Conservation (phyloP, 2,329 filamentous ascomycete species). For the Nemania sp. region DNA sequence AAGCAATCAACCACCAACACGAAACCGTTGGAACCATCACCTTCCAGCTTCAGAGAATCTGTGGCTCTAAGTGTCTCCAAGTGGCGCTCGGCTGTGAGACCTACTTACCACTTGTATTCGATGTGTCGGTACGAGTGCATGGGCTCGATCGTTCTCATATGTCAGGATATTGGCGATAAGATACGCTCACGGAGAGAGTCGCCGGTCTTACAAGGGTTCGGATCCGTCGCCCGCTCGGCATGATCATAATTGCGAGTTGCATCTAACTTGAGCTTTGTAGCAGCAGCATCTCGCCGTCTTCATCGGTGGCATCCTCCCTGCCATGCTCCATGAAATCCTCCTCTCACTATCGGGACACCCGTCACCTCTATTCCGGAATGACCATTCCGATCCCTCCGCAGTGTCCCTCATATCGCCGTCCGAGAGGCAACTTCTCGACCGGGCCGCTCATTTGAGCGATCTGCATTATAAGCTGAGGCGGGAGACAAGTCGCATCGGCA, state of each 20-base stretch:
- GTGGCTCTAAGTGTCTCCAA: background rate
- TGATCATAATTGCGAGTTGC: background rate
- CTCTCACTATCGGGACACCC: constrained; percentile 93
- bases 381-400: constrained; percentile 50
- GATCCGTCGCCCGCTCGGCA: background rate
- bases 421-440: constrained; percentile 79
- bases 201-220: constrained; percentile 34
- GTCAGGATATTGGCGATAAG: constrained; percentile 48
- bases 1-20: too few relatives aligned
- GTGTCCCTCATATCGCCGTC: constrained; percentile 67
- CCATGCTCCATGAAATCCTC: constrained; percentile 98
- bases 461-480: constrained; percentile 74
- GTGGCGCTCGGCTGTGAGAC: background rate
- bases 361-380: constrained; percentile 76
- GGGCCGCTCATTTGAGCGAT: constrained; percentile 75
- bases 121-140: constrained; percentile 61
- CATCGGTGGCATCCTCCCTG: constrained; percentile 13
- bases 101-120: constrained; percentile 8
- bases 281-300: constrained; percentile 24
- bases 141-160: constrained; percentile 52
- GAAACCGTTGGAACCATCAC: too few relatives aligned
- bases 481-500: constrained; percentile 67
- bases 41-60: background rate
- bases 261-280: constrained; percentile 14
- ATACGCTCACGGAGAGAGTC: constrained; percentile 42